Evolutionary conservation across 140 eudicot species (phyloP).

Genomic region (Anethum foeniculum): DNA sequence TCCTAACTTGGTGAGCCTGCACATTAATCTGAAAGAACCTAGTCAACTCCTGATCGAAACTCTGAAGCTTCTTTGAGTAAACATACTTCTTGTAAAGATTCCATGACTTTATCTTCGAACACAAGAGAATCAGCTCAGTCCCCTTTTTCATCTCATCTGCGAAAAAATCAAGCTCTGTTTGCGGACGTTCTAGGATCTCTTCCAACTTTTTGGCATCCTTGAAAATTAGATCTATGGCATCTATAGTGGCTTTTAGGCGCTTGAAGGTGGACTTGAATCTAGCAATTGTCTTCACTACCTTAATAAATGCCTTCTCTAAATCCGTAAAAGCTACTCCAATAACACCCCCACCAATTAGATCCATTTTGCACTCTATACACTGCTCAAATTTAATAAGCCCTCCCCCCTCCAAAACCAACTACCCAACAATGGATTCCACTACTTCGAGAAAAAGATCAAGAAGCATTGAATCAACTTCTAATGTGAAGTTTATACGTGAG

Average conservation of each 20-base stretch:
- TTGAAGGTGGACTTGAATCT: slow-evolving; percentile 21
- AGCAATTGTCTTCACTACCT: slow-evolving; percentile 16
- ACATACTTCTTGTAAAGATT: slow-evolving; percentile 19
- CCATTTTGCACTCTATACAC: neutral
- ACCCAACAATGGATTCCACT: too few species aligned
- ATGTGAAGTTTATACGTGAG: too few species aligned
- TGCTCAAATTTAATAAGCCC: neutral
- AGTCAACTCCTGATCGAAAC: slow-evolving; percentile 7
- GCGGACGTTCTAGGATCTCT: slow-evolving; percentile 15
- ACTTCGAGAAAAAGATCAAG: too few species aligned
- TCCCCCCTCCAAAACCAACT: too few species aligned
- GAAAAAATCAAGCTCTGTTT: slow-evolving; percentile 11
- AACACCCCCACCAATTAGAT: neutral
- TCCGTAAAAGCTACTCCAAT: slow-evolving; percentile 12
- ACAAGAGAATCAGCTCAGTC: slow-evolving; percentile 26
- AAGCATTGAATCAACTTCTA: too few species aligned
- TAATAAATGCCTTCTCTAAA: neutral
- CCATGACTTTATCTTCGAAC: slow-evolving; percentile 24
- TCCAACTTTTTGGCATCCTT: slow-evolving; percentile 7
- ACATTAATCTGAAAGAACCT: slow-evolving; percentile 30
- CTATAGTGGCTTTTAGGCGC: slow-evolving; percentile 7
- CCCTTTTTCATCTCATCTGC: slow-evolving; percentile 15
- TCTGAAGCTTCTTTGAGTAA: slow-evolving; percentile 27
- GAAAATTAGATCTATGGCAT: slow-evolving; percentile 9
- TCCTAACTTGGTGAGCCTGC: slow-evolving; percentile 18